These are phyloP conservation scores for Plectranthus barbatus DNA, from an alignment of 257 asterid species.

Conservation along the genomic window DNA sequence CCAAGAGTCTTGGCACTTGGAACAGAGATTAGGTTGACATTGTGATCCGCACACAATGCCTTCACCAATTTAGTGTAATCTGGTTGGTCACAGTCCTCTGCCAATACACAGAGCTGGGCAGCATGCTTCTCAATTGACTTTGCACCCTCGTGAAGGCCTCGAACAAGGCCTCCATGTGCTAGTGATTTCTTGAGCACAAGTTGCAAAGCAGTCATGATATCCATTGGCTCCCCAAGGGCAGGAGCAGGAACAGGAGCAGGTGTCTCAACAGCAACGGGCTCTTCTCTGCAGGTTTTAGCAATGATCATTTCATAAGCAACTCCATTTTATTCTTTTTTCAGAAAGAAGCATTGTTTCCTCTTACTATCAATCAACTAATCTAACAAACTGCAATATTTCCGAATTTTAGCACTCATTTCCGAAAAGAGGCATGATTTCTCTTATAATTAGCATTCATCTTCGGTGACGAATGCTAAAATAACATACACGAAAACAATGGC, in stretches of 20 bases:
- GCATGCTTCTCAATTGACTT: conserved; percentile 44
- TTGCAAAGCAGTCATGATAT: conserved; percentile 57
- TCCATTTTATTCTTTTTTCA: no score
- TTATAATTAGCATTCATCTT: no score
- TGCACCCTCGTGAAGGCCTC: conserved; percentile 45
- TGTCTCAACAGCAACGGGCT: conserved; percentile 24
- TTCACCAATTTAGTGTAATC: conserved; percentile 35
- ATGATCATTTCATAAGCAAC: no score
- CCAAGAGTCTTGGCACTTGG: conserved; percentile 47
- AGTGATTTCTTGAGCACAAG: conserved; percentile 35
- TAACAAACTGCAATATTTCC: no score
- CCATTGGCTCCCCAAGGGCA: conserved; percentile 62
- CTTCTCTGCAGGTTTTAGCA: no score
- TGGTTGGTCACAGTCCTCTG: conserved; percentile 40
- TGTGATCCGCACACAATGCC: conserved; percentile 42
- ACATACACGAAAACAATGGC: no score
- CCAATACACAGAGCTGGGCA: conserved; percentile 46
- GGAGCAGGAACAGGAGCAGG: conserved; percentile 22
- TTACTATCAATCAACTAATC: no score
- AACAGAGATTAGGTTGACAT: conserved; percentile 38
- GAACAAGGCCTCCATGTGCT: conserved; percentile 39
- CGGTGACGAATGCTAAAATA: no score
- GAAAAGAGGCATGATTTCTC: no score
- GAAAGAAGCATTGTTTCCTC: no score
- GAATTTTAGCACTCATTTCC: no score